These are phyloP conservation scores for Podospora pseudopauciseta DNA, from an alignment of 495 filamentous ascomycete genomes.

Conservation along the genomic window DNA sequence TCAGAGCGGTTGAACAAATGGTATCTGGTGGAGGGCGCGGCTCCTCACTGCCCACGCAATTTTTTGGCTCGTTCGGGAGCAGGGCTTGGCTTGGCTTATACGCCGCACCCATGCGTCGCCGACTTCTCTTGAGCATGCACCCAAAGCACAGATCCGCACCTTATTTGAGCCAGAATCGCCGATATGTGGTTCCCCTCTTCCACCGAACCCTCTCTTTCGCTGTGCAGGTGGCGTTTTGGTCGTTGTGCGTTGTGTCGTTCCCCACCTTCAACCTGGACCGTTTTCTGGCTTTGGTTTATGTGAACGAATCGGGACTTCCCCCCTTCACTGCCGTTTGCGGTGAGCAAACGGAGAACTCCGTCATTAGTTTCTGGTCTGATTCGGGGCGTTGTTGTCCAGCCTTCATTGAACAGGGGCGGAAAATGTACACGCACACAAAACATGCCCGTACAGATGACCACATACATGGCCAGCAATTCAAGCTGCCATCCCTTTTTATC, in stretches of 20 bases:
- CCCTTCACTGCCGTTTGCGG: neutral
- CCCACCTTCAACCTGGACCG: neutral
- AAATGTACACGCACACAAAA: neutral
- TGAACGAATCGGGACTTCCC: neutral
- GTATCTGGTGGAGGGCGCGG: neutral
- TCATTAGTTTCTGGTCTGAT: neutral
- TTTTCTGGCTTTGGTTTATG: neutral
- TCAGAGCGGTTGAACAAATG: neutral
- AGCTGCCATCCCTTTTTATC: neutral
- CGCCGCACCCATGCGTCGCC: slow-evolving; percentile 4
- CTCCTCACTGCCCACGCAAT: neutral
- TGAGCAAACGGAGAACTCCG: neutral
- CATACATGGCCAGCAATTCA: neutral
- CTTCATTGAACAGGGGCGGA: neutral
- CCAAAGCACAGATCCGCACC: neutral
- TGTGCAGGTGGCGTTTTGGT: neutral
- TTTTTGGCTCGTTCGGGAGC: neutral
- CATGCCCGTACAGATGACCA: too few relatives aligned
- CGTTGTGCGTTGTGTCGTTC: neutral
- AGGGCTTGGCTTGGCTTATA: neutral
- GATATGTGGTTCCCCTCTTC: neutral
- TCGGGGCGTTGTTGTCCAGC: neutral
- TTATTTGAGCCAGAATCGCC: neutral
- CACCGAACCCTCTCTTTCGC: neutral
- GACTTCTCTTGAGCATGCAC: neutral